Base-by-base conservation (phyloP, 441 rosid genomes). In the Pelargonium fulgidum region DNA sequence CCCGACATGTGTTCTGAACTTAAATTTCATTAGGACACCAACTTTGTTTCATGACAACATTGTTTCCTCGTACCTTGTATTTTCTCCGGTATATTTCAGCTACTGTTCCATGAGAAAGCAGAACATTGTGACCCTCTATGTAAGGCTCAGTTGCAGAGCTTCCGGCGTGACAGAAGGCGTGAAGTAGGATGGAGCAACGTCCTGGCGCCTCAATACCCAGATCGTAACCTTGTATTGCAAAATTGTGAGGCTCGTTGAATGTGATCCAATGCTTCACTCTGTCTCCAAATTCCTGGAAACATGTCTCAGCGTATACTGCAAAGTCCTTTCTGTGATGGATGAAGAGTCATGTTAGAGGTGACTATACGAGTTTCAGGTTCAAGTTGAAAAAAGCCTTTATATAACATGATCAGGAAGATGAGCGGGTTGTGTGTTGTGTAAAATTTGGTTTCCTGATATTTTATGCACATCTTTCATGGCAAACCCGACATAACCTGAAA, bases 121-220 rank as follows among this genome's bases (percentile, higher is more conserved):
- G 76, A 24, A 80, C 84, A 72, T 88, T 79, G 78, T 90, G 93
- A 29, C 76, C 93, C 0, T 85, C 93, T 1, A 86, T 81, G 77
- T 86, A 90, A 66, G 96, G 96, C 77, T 90, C 93, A 3, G 89
- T 83, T 1, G 85, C 76, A 3, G 92, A 88, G 79, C 86, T 81
- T 42, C 93, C 96, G 0, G 63, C 72, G 54, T 72, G 76, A 77
- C 93, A 88, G 75, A 82, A 70, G 7, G 77, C 33, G 48, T 33
- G 81, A 64, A 73, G 80, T 16, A 85, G 71, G 70, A 82, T 72
- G 61, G 85, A 76, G 72, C 93, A 90, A 20, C 92, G 87, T 0
- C 88, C 86, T 0, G 93, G 93, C 4, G 96, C 92, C 45, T 82
- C 82, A 2, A 85, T 58, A 0, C 96, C 96, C 17, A 76, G 36